Evolutionary conservation across 768 basidiomycete species (phyloP).

Genomic region (Collybia mongolica): DNA sequence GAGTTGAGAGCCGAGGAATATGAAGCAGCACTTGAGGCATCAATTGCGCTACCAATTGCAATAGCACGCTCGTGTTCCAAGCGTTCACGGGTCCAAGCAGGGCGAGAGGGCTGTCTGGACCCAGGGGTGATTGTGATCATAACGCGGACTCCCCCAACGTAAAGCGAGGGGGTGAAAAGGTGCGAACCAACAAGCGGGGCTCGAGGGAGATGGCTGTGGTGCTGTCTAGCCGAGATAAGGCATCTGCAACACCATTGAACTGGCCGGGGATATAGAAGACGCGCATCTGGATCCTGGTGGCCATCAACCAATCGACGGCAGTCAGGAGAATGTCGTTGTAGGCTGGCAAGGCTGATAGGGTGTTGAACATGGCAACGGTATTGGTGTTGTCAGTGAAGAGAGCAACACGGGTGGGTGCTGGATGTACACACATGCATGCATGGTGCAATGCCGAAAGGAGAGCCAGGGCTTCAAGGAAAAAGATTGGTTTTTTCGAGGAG

Average conservation of each 20-base stretch:
- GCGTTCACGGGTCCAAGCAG: background rate
- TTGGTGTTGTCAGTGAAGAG: constrained; percentile 24
- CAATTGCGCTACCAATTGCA: constrained; percentile 9
- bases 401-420: background rate
- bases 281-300: constrained; percentile 6
- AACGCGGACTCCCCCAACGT: background rate
- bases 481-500: too few species aligned
- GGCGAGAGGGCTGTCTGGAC: background rate
- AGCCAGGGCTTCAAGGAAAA: constrained; percentile 23
- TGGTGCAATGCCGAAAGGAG: constrained; percentile 14
- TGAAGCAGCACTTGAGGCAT: constrained; percentile 14
- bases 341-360: background rate
- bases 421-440: background rate
- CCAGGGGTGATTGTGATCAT: background rate
- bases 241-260: constrained; percentile 18
- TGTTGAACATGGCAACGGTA: constrained; percentile 19
- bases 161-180: constrained; percentile 20
- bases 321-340: constrained; percentile 18
- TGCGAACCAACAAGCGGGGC: background rate
- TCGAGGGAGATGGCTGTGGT: background rate
- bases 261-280: constrained; percentile 15
- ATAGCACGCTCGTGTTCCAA: background rate
- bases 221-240: constrained; percentile 13
- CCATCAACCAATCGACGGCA: constrained; percentile 11
- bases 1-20: constrained; percentile 35